Evolutionary conservation across 1,284 basidiomycete genomes (phyloP), one percentile per base, ranked within the genome.

Genomic region (Wolfiporia cocos): DNA sequence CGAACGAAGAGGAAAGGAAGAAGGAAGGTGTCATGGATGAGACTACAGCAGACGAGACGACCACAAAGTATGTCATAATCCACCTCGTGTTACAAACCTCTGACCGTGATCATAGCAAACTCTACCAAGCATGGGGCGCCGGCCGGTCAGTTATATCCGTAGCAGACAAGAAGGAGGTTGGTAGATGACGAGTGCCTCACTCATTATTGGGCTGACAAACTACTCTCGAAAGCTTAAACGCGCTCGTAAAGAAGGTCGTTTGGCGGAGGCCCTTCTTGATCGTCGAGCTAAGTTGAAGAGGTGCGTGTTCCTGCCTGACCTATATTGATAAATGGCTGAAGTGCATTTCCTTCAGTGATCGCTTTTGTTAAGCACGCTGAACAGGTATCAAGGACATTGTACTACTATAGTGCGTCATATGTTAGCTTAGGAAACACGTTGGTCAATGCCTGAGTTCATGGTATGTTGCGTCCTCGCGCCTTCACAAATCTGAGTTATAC

Each of bases 281-380:
- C 77, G 92, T 21, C 74, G 93, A 43, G 72, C 88, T 5, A 95
- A 95, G 60, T 72, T 96, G 47, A 97, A 97, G 68, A 95, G 92
- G 92, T 89, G 44, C 35, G 71, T 65, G 28, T 14, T 34, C n/a
- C 22, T 14, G 19, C 34, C 5, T n/a, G n/a, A n/a, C n/a, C 21
- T 33, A 4, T 14, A 23, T 29, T 39, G 17, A 34, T 22, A 20
- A 19, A 23, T 36, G n/a, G n/a, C n/a, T n/a, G n/a, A n/a, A n/a
- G n/a, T n/a, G n/a, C n/a, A n/a, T n/a, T n/a, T n/a, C n/a, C n/a
- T 14, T 12, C 35, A 54, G 52, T 42, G 51, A 54, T 33, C 43
- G 51, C 37, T 49, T 55, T 36, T 51, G 39, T 41, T 59, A 23
- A 28, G 26, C n/a, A n/a, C n/a, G n/a, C n/a, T n/a, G n/a, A n/a